Conservation (phyloP, 108 stramenopile genomes). For the Cyclotella kingstonii region DNA sequence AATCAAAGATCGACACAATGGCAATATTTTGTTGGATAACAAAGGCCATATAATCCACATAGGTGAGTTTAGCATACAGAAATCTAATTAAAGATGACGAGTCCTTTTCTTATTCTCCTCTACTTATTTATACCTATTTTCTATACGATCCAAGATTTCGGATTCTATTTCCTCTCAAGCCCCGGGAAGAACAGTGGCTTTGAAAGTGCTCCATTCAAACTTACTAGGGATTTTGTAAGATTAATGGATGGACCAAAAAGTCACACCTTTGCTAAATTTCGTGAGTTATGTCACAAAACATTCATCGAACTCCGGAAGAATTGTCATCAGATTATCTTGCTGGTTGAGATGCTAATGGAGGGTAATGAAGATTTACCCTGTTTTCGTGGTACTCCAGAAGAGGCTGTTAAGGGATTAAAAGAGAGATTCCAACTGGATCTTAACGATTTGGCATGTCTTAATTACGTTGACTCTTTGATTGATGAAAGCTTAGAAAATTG, state of each 20-base stretch:
- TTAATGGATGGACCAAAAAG: conserved; percentile 92
- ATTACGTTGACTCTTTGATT: conserved; percentile 89
- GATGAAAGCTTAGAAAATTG: conserved; percentile 93
- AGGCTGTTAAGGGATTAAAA: conserved; percentile 75
- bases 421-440: conserved; percentile 84
- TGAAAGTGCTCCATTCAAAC: conserved; percentile 97
- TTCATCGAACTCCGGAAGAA: conserved; percentile 84
- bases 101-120: too few species aligned
- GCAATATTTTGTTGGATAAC: conserved; percentile 93
- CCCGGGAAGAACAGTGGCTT: conserved; percentile 95
- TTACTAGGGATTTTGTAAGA: conserved; percentile 90
- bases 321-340: conserved; percentile 86
- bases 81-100: too few species aligned
- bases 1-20: conserved; percentile 98
- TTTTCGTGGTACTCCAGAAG: conserved; percentile 87
- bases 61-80: background rate
- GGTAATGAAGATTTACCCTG: conserved; percentile 94
- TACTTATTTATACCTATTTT: too few species aligned
- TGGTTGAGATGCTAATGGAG: conserved; percentile 92
- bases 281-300: conserved; percentile 82
- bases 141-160: conserved; percentile 74
- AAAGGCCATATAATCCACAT: conserved; percentile 95
- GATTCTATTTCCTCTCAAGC: conserved; percentile 89
- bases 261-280: conserved; percentile 78
- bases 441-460: conserved; percentile 71